Conservation (phyloP, 768 basidiomycete genomes). For the Hygrophoropsis aurantiaca region DNA sequence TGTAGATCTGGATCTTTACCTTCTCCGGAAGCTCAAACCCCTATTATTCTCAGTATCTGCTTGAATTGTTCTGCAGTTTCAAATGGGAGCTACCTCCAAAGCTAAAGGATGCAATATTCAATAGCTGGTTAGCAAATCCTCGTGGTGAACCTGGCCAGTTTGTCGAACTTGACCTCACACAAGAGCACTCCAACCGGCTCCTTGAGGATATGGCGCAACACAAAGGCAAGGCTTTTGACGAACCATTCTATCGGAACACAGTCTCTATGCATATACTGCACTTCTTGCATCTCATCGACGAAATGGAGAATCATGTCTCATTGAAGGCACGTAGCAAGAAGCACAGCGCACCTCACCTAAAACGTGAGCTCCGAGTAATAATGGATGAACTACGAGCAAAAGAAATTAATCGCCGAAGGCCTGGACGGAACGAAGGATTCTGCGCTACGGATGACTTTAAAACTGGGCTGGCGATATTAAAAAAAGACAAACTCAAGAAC, state of each 20-base stretch:
- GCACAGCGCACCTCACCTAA: neutral
- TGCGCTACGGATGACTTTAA: too few species aligned
- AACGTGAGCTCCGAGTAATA: neutral
- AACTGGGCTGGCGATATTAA: too few species aligned
- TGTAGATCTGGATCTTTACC: slow-evolving; percentile 22
- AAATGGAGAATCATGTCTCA: slow-evolving; percentile 10
- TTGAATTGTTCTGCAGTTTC: slow-evolving; percentile 26
- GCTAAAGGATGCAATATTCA: slow-evolving; percentile 19
- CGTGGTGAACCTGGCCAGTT: slow-evolving; percentile 19
- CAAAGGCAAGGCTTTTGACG: slow-evolving; percentile 20
- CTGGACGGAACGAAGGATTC: too few species aligned
- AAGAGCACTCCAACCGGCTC: slow-evolving; percentile 30
- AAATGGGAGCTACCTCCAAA: slow-evolving; percentile 18
- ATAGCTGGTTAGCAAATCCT: slow-evolving; percentile 31
- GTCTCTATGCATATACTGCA: slow-evolving; percentile 23
- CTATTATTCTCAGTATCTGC: slow-evolving; percentile 24
- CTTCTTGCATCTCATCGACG: slow-evolving; percentile 20
- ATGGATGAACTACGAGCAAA: too few species aligned
- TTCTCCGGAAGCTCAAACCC: slow-evolving; percentile 24
- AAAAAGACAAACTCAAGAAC: too few species aligned
- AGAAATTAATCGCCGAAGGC: too few species aligned
- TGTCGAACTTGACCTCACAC: slow-evolving; percentile 28
- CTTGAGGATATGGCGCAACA: slow-evolving; percentile 13
- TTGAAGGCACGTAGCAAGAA: neutral
- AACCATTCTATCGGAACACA: slow-evolving; percentile 14